phyloP scores from a whole-genome alignment of 2,329 filamentous ascomycete species.

The Bipolaris bicolor region DNA sequence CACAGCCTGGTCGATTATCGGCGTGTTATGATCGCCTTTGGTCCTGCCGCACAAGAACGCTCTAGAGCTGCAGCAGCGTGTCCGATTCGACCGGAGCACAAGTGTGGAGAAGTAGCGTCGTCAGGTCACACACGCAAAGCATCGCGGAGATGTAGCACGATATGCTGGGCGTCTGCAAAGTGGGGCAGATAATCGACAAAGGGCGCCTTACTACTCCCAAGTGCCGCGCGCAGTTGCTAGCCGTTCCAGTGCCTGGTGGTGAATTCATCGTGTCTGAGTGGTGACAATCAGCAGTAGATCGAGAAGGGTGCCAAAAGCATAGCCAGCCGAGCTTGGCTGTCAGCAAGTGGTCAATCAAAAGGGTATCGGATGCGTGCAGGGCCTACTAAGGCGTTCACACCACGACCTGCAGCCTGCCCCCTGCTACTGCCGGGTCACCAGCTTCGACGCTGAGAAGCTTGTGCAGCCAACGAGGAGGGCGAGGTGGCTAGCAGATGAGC shows the following conservation, averaged over 20 bases:
- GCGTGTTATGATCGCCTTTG: conserved; percentile 16
- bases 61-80: conserved; percentile 9
- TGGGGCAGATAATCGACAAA: conserved; percentile 39
- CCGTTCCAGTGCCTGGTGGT: conserved; percentile 30
- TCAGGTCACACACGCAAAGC: conserved; percentile 27
- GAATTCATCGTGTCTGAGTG: conserved; percentile 38
- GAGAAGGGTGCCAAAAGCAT: conserved; percentile 20
- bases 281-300: conserved; percentile 38
- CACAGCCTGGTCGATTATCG: conserved; percentile 23
- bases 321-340: conserved; percentile 32
- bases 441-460: conserved; percentile 23
- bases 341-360: conserved; percentile 33
- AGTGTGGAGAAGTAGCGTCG: conserved; percentile 15
- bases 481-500: conserved; percentile 21
- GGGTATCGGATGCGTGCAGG: conserved; percentile 25
- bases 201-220: conserved; percentile 21
- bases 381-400: background rate
- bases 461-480: conserved; percentile 35
- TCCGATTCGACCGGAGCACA: conserved; percentile 11
- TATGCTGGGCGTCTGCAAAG: conserved; percentile 25
- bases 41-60: conserved; percentile 8
- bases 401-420: conserved; percentile 29
- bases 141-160: conserved; percentile 28
- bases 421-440: conserved; percentile 34
- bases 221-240: conserved; percentile 38